These are phyloP conservation scores for Pythium aquatile DNA, from an alignment of 352 stramenopile genomes.

Conservation along the genomic window DNA sequence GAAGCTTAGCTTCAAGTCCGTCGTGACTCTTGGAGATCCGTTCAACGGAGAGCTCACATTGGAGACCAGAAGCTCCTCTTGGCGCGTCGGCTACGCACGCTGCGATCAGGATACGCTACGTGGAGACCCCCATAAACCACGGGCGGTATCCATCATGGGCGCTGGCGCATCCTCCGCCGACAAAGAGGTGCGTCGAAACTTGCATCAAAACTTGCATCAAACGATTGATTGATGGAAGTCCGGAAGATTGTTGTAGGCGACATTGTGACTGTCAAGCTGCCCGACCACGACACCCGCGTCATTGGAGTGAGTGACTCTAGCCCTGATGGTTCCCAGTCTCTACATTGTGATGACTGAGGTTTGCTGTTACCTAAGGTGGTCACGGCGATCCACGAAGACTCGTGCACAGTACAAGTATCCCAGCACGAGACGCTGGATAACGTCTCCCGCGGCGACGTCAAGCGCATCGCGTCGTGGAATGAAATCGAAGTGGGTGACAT, in stretches of 20 bases:
- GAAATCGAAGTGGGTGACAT: slow-evolving; percentile 62
- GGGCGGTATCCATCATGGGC: slow-evolving; percentile 12
- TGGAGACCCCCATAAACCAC: background rate
- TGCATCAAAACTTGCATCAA: background rate
- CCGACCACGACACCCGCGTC: slow-evolving; percentile 48
- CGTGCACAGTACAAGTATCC: slow-evolving; percentile 56
- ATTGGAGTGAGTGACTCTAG: slow-evolving; percentile 41
- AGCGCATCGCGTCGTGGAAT: slow-evolving; percentile 62
- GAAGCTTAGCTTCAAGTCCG: background rate
- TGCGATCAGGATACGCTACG: background rate
- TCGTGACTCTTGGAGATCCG: slow-evolving; percentile 7
- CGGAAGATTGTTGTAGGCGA: slow-evolving; percentile 55
- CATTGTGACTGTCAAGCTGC: slow-evolving; percentile 52
- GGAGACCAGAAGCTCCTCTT: background rate
- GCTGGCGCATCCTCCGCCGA: slow-evolving; percentile 24
- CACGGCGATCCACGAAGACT: slow-evolving; percentile 41
- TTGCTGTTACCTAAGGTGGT: slow-evolving; percentile 35
- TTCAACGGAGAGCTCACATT: slow-evolving; percentile 1
- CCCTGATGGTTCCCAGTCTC: no score
- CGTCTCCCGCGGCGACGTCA: slow-evolving; percentile 39
- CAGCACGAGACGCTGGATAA: slow-evolving; percentile 41
- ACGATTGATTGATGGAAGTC: background rate
- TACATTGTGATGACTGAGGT: no score
- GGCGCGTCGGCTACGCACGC: background rate
- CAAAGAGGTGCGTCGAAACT: slow-evolving; percentile 16